Percentiles rank a stretch among this genome's conserved stretches.
Evolutionary conservation across 257 asterid species (phyloP).

Genomic region (Coffea canephora): DNA sequence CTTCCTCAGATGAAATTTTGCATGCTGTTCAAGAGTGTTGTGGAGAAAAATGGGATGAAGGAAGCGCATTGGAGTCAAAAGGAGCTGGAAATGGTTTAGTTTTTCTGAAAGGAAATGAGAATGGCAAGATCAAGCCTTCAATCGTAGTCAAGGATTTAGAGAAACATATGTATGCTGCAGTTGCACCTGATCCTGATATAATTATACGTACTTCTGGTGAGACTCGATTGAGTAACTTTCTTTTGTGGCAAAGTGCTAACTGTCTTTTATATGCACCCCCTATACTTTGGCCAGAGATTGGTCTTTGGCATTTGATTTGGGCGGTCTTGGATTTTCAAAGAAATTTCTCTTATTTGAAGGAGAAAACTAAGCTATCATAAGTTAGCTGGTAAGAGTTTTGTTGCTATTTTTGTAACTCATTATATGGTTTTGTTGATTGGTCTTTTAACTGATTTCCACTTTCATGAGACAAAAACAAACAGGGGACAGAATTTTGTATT

Average conservation of each 20-base stretch:
- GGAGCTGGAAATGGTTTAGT: constrained; percentile 22
- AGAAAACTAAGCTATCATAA: constrained; percentile 40
- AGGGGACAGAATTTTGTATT: constrained; percentile 1
- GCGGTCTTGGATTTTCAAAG: constrained; percentile 65
- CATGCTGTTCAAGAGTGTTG: constrained; percentile 61
- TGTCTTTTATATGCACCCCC: constrained; percentile 63
- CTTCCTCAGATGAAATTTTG: constrained; percentile 74
- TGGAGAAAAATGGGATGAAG: constrained; percentile 37
- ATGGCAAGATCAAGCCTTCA: constrained; percentile 18
- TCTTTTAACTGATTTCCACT: not conserved
- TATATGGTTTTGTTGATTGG: not conserved
- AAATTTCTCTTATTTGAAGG: constrained; percentile 39
- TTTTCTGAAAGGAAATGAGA: constrained; percentile 20
- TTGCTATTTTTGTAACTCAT: not conserved
- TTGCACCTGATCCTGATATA: constrained; percentile 68
- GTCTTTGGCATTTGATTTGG: constrained; percentile 60
- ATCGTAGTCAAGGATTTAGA: constrained; percentile 49
- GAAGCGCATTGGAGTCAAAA: constrained; percentile 16
- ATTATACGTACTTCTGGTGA: constrained; percentile 77
- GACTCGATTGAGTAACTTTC: constrained; percentile 80
- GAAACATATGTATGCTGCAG: constrained; percentile 64
- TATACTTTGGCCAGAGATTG: constrained; percentile 75
- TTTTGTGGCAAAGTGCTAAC: constrained; percentile 74
- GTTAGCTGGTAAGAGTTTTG: not conserved
- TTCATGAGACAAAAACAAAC: not conserved